These are phyloP conservation scores for Sungouiella thailandica DNA, from an alignment of 805 yeast genomes.

Conservation along the genomic window DNA sequence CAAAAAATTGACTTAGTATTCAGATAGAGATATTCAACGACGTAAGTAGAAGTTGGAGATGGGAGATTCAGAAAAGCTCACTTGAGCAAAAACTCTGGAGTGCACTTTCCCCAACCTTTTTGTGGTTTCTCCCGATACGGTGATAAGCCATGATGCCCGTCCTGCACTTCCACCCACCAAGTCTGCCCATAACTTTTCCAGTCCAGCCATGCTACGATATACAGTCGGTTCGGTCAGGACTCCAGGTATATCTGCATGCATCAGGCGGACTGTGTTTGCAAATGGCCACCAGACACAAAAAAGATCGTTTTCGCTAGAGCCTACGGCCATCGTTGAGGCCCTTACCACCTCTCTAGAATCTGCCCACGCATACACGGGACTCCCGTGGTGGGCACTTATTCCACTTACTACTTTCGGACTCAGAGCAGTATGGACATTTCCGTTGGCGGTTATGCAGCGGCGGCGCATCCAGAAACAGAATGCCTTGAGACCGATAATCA, in stretches of 20 bases:
- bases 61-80: too few relatives aligned
- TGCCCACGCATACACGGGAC: constrained; percentile 50
- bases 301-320: constrained; percentile 22
- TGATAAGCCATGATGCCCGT: too few relatives aligned
- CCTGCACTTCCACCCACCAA: too few relatives aligned
- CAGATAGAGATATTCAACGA: too few relatives aligned
- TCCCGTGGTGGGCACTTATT: constrained; percentile 82
- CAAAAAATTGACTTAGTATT: too few relatives aligned
- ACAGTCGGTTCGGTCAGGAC: background rate
- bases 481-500: constrained; percentile 61
- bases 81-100: too few relatives aligned
- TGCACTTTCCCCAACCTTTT: too few relatives aligned
- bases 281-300: background rate
- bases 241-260: too few relatives aligned
- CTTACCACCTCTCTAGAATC: constrained; percentile 39
- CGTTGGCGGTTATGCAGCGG: constrained; percentile 72
- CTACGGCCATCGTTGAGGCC: constrained; percentile 25
- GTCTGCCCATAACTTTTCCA: too few relatives aligned
- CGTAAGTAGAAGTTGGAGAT: too few relatives aligned
- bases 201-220: constrained; percentile 1
- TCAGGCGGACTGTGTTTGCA: too few relatives aligned
- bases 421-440: constrained; percentile 66
- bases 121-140: too few relatives aligned
- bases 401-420: constrained; percentile 68
- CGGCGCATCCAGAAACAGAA: constrained; percentile 66